Evolutionary conservation across 257 asterid genomes (phyloP).

Genomic region (Primulina tabacum): DNA sequence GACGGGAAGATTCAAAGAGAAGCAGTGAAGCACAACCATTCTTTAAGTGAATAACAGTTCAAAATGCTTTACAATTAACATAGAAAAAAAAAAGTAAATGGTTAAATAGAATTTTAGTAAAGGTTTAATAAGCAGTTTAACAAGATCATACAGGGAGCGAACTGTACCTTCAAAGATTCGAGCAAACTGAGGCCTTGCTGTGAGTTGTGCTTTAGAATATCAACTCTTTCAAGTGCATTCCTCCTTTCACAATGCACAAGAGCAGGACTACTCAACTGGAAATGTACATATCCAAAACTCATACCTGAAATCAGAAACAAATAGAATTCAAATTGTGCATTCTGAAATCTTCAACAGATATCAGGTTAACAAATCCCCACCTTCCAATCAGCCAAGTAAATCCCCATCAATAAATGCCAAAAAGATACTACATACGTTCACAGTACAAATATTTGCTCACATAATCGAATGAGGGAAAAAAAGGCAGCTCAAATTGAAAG

Average conservation of each 20-base stretch:
- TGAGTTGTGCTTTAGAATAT: conserved; percentile 30
- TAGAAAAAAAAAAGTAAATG: not conserved
- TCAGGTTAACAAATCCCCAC: not conserved
- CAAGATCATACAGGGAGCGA: not conserved
- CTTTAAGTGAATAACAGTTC: not conserved
- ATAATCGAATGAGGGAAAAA: too few relatives aligned
- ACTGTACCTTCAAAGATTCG: conserved; percentile 57
- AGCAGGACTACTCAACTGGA: conserved; percentile 34
- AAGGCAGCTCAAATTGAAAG: too few relatives aligned
- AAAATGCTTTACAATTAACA: not conserved
- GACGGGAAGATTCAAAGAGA: not conserved
- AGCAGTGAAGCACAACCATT: not conserved
- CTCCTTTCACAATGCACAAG: conserved; percentile 32
- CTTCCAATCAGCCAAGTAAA: conserved; percentile 6
- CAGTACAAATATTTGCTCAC: too few relatives aligned
- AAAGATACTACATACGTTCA: too few relatives aligned
- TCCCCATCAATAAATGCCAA: not conserved
- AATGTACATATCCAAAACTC: conserved; percentile 47
- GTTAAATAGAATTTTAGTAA: too few relatives aligned
- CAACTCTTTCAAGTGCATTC: conserved; percentile 31
- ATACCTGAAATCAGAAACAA: conserved; percentile 42
- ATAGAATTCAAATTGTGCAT: conserved; percentile 11
- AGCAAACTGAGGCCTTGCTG: conserved; percentile 48
- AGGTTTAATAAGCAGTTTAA: not conserved
- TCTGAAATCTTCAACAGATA: conserved; percentile 7